A percentile compares a stretch with the other conserved stretches of the same genome.
These are phyloP conservation scores for Coelastrella sp. DNA, from an alignment of 139 green algal species.

Conservation along the genomic window DNA sequence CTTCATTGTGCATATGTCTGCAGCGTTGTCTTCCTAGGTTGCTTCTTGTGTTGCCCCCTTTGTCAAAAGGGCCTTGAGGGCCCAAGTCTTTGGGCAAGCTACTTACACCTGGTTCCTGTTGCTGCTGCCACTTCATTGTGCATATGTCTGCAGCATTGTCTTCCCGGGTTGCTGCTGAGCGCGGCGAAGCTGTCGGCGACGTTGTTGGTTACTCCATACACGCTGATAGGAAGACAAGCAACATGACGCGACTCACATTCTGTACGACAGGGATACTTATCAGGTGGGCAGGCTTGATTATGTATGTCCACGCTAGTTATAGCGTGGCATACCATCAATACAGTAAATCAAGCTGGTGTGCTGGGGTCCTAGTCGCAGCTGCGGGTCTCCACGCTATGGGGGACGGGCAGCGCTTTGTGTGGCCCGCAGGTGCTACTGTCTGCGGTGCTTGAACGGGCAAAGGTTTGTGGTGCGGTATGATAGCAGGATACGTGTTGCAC, in stretches of 20 bases:
- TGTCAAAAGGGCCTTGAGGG: too few relatives aligned
- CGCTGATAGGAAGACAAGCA: slow-evolving; percentile 33
- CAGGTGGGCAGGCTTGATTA: slow-evolving; percentile 8
- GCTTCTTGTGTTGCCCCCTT: too few relatives aligned
- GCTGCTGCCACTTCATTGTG: neutral
- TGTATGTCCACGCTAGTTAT: too few relatives aligned
- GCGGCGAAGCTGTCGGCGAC: slow-evolving; percentile 64
- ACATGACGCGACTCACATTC: slow-evolving; percentile 55
- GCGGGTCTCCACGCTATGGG: neutral
- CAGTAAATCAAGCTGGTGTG: too few relatives aligned
- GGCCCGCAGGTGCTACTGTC: neutral
- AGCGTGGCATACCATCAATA: too few relatives aligned
- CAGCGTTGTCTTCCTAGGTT: slow-evolving; percentile 69
- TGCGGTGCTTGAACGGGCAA: neutral
- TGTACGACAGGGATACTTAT: slow-evolving; percentile 76
- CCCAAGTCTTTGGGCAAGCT: too few relatives aligned
- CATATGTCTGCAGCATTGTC: slow-evolving; percentile 55
- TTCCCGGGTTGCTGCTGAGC: slow-evolving; percentile 73
- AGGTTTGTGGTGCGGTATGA: too few relatives aligned
- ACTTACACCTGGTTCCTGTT: neutral
- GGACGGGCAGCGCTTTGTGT: neutral
- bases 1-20: neutral
- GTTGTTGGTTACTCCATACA: slow-evolving; percentile 71
- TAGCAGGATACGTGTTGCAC: too few relatives aligned
- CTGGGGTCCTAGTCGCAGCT: too few relatives aligned